Conservation (phyloP, 1,284 basidiomycete genomes). For the Melampsora americana region DNA sequence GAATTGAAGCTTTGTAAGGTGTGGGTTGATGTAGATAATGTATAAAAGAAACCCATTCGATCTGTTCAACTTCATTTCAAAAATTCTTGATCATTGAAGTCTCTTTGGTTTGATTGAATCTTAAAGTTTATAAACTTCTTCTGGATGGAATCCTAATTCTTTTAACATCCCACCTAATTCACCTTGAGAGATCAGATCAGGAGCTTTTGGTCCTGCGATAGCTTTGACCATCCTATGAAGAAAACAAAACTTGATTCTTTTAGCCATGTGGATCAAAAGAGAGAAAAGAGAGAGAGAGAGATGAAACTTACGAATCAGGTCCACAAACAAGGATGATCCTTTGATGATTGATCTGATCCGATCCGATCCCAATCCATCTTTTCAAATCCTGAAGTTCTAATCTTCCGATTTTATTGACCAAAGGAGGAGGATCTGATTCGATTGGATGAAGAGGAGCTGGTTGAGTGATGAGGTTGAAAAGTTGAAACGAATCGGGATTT, state of each 20-base stretch:
- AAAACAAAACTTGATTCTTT: not conserved
- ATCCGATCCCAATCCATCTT: constrained; percentile 9
- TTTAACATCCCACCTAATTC: constrained; percentile 39
- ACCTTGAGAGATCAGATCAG: constrained; percentile 31
- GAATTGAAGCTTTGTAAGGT: not conserved
- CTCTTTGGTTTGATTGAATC: not conserved
- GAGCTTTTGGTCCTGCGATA: constrained; percentile 25
- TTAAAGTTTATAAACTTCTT: constrained; percentile 37
- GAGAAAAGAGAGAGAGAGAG: not conserved
- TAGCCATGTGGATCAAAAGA: not conserved
- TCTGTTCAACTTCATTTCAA: too few relatives aligned
- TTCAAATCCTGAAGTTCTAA: constrained; percentile 20
- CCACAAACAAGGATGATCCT: constrained; percentile 41
- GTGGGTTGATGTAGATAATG: too few relatives aligned
- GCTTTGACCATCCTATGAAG: constrained; percentile 34
- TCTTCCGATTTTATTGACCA: constrained; percentile 21
- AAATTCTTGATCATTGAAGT: too few relatives aligned
- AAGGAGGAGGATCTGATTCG: not conserved
- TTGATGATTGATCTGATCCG: not conserved
- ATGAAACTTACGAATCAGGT: constrained; percentile 34
- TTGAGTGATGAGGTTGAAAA: constrained; percentile 1
- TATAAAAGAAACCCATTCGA: too few relatives aligned
- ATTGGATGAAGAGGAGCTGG: not conserved
- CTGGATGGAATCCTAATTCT: constrained; percentile 18
- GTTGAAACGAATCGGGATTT: not conserved